Conservation (phyloP, 176 grass and related monocot species). For the Musa troglodytarum region DNA sequence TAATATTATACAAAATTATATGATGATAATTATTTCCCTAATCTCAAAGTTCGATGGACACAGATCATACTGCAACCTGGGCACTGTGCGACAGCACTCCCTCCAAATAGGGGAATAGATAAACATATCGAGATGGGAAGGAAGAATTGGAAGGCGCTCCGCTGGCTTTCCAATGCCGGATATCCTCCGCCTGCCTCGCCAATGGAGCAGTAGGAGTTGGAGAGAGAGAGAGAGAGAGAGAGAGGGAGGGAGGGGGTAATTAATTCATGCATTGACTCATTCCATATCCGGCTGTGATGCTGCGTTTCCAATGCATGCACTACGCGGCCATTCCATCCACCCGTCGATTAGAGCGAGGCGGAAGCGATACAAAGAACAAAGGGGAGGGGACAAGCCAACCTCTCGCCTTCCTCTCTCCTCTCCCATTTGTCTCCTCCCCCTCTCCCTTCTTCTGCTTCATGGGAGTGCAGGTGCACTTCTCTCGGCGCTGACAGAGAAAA, state of each 20-base stretch:
- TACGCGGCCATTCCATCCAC: neutral
- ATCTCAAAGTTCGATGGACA: too few species aligned
- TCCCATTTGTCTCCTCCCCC: neutral
- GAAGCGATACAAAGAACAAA: too few species aligned
- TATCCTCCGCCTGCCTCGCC: neutral
- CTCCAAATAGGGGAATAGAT: too few species aligned
- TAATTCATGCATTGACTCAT: neutral
- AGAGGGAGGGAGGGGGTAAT: neutral
- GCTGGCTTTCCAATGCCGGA: neutral
- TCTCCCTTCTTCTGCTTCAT: neutral
- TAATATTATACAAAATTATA: too few species aligned
- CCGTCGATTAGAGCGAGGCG: too few species aligned
- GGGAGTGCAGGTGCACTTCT: neutral
- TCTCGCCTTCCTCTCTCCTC: neutral
- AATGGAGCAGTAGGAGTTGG: neutral
- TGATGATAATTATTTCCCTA: too few species aligned
- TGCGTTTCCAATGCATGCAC: neutral
- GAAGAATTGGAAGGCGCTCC: neutral
- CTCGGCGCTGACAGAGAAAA: neutral
- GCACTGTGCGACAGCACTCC: too few species aligned
- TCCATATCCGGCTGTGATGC: neutral
- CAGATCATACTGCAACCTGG: too few species aligned
- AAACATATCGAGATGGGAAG: too few species aligned
- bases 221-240: neutral
- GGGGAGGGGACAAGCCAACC: neutral